A percentile compares a stretch with the other conserved stretches of the same genome.
These are phyloP conservation scores for Zygosaccharomyces sapae DNA, from an alignment of 1,139 yeast species.

Conservation along the genomic window DNA sequence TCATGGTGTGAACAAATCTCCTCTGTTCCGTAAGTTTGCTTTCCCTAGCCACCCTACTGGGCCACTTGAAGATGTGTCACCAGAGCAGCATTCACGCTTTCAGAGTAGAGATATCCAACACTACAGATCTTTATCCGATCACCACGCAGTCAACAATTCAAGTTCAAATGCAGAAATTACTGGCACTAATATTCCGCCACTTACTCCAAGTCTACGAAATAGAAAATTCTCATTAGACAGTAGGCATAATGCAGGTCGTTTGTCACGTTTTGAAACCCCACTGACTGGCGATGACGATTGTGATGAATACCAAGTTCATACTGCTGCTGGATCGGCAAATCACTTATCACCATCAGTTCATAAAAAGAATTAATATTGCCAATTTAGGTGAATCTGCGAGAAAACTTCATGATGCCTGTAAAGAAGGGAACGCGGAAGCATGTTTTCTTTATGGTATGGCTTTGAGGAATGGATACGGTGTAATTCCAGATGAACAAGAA, in stretches of 20 bases:
- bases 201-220: background rate
- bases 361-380: conserved; percentile 49
- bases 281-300: conserved; percentile 4
- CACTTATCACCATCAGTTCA: conserved; percentile 23
- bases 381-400: conserved; percentile 66
- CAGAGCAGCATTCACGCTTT: background rate
- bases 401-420: conserved; percentile 47
- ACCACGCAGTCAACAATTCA: background rate
- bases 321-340: conserved; percentile 12
- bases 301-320: background rate
- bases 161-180: background rate
- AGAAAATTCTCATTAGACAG: conserved; percentile 15
- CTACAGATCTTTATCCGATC: conserved; percentile 15
- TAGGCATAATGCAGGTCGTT: conserved; percentile 7
- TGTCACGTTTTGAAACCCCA: conserved; percentile 9
- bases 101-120: conserved; percentile 2
- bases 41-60: conserved; percentile 11
- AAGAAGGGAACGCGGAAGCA: conserved; percentile 56
- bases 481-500: conserved; percentile 52
- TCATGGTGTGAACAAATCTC: conserved; percentile 1
- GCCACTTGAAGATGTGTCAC: conserved; percentile 10
- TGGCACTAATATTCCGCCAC: background rate
- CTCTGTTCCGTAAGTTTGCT: conserved; percentile 10
- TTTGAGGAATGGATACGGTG: conserved; percentile 67
- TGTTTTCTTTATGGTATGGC: conserved; percentile 71